Percentiles rank a stretch among this genome's conserved stretches.
Conservation (phyloP, 106 monocot species). For the Allium sativum region DNA sequence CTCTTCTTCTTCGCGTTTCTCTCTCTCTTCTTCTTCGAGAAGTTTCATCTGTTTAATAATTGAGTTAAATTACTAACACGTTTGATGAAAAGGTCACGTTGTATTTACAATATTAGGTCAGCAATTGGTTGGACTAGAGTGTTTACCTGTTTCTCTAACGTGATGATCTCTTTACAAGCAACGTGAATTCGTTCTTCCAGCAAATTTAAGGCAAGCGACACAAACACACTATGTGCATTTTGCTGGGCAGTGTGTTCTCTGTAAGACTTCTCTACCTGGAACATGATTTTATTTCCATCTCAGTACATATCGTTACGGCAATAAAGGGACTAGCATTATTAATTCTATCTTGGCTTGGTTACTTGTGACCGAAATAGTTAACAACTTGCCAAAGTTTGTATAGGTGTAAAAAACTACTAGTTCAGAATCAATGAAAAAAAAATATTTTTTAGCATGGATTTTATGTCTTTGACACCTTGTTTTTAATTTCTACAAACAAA, state of each 20-base stretch:
- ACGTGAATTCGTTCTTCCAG: constrained; percentile 85
- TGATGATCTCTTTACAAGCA: constrained; percentile 96
- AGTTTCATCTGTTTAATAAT: constrained; percentile 58
- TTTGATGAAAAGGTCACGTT: no score
- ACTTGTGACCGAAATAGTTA: no score
- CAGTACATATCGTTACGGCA: no score
- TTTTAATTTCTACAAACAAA: no score
- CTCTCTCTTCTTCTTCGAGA: constrained; percentile 96
- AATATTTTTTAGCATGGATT: no score
- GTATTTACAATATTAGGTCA: no score
- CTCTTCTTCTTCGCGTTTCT: constrained; percentile 91
- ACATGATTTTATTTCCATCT: neutral
- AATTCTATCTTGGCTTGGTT: no score
- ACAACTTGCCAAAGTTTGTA: no score
- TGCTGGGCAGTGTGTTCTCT: constrained; percentile 96
- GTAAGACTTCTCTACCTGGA: constrained; percentile 96
- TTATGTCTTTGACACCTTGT: no score
- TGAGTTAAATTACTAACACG: neutral
- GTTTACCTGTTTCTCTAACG: constrained; percentile 84
- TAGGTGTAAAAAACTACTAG: no score
- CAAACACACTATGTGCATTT: constrained; percentile 88
- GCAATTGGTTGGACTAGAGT: neutral
- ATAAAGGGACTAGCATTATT: no score
- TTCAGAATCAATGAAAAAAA: no score
- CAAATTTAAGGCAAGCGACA: constrained; percentile 74